A percentile compares a stretch with the other conserved stretches of the same genome.
Evolutionary conservation across 495 filamentous ascomycete genomes (phyloP).

Genomic region (Achaetomiella virescens): DNA sequence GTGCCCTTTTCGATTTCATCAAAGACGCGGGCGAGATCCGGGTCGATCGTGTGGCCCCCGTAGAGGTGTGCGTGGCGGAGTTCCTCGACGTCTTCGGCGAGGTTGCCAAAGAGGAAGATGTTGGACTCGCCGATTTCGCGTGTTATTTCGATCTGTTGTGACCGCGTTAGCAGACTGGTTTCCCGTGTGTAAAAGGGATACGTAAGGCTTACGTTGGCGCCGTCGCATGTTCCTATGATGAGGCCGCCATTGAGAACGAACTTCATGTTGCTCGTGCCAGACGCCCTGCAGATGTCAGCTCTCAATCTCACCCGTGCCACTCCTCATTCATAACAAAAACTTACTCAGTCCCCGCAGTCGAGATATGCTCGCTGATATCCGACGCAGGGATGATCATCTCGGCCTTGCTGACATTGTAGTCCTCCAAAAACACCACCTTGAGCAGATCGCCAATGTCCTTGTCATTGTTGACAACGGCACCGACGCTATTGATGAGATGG

Average conservation of each 20-base stretch:
- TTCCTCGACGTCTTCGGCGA: constrained; percentile 95
- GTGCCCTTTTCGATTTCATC: constrained; percentile 65
- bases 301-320: too few relatives aligned
- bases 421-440: constrained; percentile 94
- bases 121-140: constrained; percentile 93
- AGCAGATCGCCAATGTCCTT: constrained; percentile 85
- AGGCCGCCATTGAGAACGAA: constrained; percentile 95
- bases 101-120: constrained; percentile 96
- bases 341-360: constrained; percentile 88
- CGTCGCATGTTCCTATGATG: constrained; percentile 96
- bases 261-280: constrained; percentile 84
- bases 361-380: constrained; percentile 97
- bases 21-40: constrained; percentile 72
- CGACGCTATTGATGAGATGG: constrained; percentile 89
- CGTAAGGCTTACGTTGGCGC: constrained; percentile 72
- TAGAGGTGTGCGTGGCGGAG: constrained; percentile 88
- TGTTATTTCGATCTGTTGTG: constrained; percentile 91
- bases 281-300: constrained; percentile 34
- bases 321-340: too few relatives aligned
- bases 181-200: background rate
- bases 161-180: constrained; percentile 1
- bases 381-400: constrained; percentile 93
- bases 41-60: constrained; percentile 68
- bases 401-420: constrained; percentile 99
- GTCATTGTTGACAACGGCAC: constrained; percentile 86